Conservation (phyloP, 2,329 filamentous ascomycete species). For the Cladosporium austrohemisphaericum region DNA sequence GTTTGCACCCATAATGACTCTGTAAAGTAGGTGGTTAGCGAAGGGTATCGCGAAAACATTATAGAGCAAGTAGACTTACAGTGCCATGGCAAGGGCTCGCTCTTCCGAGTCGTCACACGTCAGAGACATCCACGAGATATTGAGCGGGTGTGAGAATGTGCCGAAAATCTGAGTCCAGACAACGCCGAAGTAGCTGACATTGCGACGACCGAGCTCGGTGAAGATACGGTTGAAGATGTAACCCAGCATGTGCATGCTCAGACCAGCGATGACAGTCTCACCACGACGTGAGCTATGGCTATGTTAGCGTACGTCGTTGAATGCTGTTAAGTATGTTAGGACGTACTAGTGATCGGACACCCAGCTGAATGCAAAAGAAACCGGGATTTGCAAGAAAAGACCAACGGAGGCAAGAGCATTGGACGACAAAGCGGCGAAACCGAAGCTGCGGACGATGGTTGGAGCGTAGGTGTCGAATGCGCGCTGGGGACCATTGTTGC, state of each 20-base stretch:
- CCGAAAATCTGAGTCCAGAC: slow-evolving; percentile 55
- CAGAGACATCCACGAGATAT: slow-evolving; percentile 59
- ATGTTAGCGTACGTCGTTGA: neutral
- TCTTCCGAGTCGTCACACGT: slow-evolving; percentile 56
- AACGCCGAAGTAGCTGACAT: slow-evolving; percentile 52
- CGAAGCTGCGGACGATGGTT: slow-evolving; percentile 27
- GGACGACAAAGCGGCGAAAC: slow-evolving; percentile 25
- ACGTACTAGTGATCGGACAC: slow-evolving; percentile 52
- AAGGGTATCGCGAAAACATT: neutral
- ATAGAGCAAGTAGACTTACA: slow-evolving; percentile 35
- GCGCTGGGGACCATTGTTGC: slow-evolving; percentile 31
- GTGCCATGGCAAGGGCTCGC: slow-evolving; percentile 57
- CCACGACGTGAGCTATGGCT: slow-evolving; percentile 44
- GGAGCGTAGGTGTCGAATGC: slow-evolving; percentile 34
- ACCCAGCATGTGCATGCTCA: slow-evolving; percentile 48
- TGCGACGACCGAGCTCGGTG: slow-evolving; percentile 42
- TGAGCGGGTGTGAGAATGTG: slow-evolving; percentile 55
- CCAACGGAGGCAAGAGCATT: slow-evolving; percentile 35
- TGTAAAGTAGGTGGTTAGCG: slow-evolving; percentile 21
- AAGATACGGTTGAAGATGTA: slow-evolving; percentile 55
- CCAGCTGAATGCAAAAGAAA: slow-evolving; percentile 51
- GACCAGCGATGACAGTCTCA: slow-evolving; percentile 50
- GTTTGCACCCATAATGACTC: slow-evolving; percentile 60
- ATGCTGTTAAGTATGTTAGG: neutral
- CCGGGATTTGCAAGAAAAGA: slow-evolving; percentile 42